Percentiles rank a stretch among this genome's conserved stretches.
phyloP scores from a whole-genome alignment of 257 asterid species.

The Paraleonurus japonicus region DNA sequence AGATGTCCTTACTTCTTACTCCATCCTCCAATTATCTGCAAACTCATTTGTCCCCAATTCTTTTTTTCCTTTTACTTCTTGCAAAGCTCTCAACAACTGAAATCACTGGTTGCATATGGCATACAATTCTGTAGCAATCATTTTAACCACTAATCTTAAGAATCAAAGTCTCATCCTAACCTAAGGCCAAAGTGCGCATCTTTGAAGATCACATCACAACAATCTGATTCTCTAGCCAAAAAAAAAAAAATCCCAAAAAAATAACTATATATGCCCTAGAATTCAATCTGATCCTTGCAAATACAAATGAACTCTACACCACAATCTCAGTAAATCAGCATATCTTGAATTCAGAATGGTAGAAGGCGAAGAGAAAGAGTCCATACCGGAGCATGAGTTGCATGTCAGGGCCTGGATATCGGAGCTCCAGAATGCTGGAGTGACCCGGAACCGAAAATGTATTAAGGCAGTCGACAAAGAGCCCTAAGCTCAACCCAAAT shows the following conservation, averaged over 20 bases:
- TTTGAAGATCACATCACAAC: conserved; percentile 1
- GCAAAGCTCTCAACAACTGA: conserved; percentile 11
- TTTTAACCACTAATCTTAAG: conserved; percentile 5
- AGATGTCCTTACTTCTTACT: neutral
- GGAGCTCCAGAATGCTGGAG: conserved; percentile 63
- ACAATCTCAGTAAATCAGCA: neutral
- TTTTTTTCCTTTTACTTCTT: neutral
- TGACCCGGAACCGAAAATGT: conserved; percentile 82
- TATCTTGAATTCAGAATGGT: neutral
- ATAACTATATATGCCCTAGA: neutral
- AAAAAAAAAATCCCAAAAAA: neutral
- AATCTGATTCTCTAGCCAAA: conserved; percentile 2
- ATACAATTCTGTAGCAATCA: neutral
- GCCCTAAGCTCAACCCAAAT: conserved; percentile 87
- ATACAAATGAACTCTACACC: neutral
- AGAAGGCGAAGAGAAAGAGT: neutral
- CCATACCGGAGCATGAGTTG: conserved; percentile 80
- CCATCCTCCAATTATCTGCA: conserved; percentile 9
- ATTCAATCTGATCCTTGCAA: too few relatives aligned
- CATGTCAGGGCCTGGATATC: conserved; percentile 96
- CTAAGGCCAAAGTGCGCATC: neutral
- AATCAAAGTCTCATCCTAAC: neutral
- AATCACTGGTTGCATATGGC: neutral
- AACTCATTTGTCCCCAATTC: neutral
- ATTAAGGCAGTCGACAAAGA: conserved; percentile 78